phyloP scores from a whole-genome alignment of 192 early-diverging fungal species.

The Umbelopsis sp. region DNA sequence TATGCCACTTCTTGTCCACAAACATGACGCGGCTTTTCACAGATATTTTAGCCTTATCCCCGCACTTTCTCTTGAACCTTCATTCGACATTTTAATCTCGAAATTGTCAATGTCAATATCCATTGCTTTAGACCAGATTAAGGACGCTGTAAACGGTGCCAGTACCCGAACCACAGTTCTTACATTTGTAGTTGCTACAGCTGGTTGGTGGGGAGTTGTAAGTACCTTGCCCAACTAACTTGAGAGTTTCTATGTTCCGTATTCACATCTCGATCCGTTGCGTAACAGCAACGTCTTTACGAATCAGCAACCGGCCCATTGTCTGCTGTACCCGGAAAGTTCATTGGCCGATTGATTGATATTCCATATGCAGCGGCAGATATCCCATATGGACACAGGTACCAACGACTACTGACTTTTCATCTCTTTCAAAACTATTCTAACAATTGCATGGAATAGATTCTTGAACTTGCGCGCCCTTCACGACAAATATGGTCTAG shows the following conservation, averaged over 20 bases:
- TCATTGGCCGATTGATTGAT: not conserved
- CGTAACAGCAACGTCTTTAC: not conserved
- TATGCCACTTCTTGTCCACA: not conserved
- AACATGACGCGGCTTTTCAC: not conserved
- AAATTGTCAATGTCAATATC: not conserved
- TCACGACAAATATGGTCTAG: slow-evolving; percentile 33
- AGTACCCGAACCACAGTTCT: not conserved
- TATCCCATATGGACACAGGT: slow-evolving; percentile 7
- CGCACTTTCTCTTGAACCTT: not conserved
- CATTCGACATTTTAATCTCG: not conserved
- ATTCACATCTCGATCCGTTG: not conserved
- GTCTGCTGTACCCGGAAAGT: not conserved
- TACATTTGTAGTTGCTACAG: not conserved
- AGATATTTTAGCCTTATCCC: not conserved
- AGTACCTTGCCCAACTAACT: not conserved
- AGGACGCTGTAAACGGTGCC: not conserved
- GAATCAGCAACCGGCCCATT: slow-evolving; percentile 5
- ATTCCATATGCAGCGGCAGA: not conserved
- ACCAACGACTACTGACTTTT: not conserved
- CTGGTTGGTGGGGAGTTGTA: slow-evolving; percentile 10
- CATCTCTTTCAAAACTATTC: not conserved
- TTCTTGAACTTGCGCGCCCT: not conserved
- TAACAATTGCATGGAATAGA: not conserved
- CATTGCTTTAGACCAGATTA: not conserved
- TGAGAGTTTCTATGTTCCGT: not conserved